phyloP scores from a whole-genome alignment of 1,284 basidiomycete genomes.

The Ustilago sp. region DNA sequence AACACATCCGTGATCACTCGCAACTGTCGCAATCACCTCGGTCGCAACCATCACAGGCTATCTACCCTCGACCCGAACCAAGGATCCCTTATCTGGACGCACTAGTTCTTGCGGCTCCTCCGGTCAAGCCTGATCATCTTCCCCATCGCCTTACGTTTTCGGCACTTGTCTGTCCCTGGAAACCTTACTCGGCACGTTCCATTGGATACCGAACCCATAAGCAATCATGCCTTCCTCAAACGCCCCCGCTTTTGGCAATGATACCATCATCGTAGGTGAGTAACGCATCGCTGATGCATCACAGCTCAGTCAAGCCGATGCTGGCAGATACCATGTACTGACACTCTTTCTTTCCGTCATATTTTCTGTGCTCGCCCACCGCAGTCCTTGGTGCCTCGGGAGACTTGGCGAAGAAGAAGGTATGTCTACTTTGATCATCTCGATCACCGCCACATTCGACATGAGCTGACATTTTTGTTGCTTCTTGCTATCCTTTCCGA shows the following conservation, averaged over 20 bases:
- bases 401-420: conserved; percentile 99
- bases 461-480: not conserved
- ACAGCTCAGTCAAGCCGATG: not conserved
- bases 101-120: not conserved
- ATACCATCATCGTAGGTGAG: conserved; percentile 66
- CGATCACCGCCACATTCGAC: not conserved
- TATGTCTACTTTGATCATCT: conserved; percentile 62
- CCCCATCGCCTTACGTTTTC: not conserved
- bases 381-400: conserved; percentile 95
- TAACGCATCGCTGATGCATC: conserved; percentile 7
- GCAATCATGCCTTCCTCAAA: conserved; percentile 42
- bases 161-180: not conserved
- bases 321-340: not conserved
- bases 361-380: not conserved
- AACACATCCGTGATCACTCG: conserved; percentile 7
- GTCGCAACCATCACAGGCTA: not conserved
- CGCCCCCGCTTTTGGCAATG: conserved; percentile 57
- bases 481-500: not conserved
- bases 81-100: not conserved
- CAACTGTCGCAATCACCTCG: not conserved
- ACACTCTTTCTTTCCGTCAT: not conserved
- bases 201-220: not conserved
- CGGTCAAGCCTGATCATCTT: not conserved
- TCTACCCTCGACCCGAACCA: not conserved
- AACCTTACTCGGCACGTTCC: not conserved